phyloP scores from a whole-genome alignment of 2,329 filamentous ascomycete genomes.

The Exophiala xenobiotica region DNA sequence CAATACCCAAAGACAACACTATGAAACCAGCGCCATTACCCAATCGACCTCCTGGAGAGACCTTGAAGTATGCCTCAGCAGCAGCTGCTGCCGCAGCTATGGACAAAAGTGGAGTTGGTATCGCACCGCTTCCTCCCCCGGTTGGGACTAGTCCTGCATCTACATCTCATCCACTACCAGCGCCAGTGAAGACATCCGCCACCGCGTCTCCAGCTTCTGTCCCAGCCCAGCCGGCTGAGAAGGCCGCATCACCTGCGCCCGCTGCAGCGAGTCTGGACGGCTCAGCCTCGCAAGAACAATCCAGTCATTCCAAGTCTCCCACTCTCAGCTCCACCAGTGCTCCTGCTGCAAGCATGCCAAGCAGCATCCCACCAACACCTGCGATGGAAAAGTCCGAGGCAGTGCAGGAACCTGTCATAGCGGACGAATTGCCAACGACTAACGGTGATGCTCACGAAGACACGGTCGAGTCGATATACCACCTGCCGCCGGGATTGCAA shows the following conservation, averaged over 20 bases:
- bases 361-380: constrained; percentile 47
- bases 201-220: constrained; percentile 57
- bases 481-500: constrained; percentile 82
- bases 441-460: constrained; percentile 56
- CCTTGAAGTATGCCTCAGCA: constrained; percentile 93
- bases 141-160: constrained; percentile 61
- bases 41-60: constrained; percentile 79
- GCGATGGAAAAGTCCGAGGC: constrained; percentile 48
- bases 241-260: constrained; percentile 38
- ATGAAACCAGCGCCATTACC: constrained; percentile 96
- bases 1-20: constrained; percentile 52
- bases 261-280: constrained; percentile 42
- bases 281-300: constrained; percentile 34
- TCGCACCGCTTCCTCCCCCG: constrained; percentile 88
- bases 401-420: constrained; percentile 31
- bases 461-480: constrained; percentile 80
- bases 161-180: constrained; percentile 46
- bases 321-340: constrained; percentile 47
- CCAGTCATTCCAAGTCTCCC: constrained; percentile 52
- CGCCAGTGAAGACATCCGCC: constrained; percentile 54
- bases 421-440: constrained; percentile 44
- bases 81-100: constrained; percentile 89
- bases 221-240: constrained; percentile 50
- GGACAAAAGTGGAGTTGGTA: constrained; percentile 85
- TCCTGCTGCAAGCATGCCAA: constrained; percentile 41